A percentile compares a stretch with the other conserved stretches of the same genome.
Evolutionary conservation across 305 asterid species (phyloP).

Genomic region (Solanum hybrid): DNA sequence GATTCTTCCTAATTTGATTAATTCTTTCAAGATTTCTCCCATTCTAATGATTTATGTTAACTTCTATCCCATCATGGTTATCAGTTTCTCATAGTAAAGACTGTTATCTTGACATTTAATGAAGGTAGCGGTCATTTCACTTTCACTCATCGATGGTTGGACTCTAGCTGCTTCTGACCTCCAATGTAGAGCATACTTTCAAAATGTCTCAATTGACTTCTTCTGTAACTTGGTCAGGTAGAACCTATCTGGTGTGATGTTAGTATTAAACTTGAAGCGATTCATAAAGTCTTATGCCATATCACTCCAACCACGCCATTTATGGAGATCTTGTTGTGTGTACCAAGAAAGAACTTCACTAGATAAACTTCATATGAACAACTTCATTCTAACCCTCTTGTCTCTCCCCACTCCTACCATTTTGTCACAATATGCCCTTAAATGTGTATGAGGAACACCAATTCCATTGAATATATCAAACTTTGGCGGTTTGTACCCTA

Average conservation of each 20-base stretch:
- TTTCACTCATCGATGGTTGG: neutral
- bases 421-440: neutral
- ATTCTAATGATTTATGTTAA: neutral
- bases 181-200: neutral
- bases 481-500: neutral
- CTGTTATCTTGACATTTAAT: neutral
- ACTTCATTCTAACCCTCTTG: neutral
- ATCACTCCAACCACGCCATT: neutral
- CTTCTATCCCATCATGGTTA: neutral
- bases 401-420: neutral
- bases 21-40: neutral
- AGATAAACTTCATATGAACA: no score
- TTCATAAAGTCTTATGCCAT: neutral
- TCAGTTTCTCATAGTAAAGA: no score
- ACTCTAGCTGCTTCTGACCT: neutral
- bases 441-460: neutral
- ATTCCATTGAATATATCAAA: neutral
- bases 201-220: neutral
- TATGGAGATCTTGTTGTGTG: neutral
- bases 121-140: neutral
- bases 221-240: neutral
- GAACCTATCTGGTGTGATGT: neutral
- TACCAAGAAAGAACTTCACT: neutral
- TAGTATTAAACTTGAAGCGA: neutral
- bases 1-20: neutral